Base-by-base conservation (phyloP, 2,329 filamentous ascomycete species). In the Tolypocladium amazonense region DNA sequence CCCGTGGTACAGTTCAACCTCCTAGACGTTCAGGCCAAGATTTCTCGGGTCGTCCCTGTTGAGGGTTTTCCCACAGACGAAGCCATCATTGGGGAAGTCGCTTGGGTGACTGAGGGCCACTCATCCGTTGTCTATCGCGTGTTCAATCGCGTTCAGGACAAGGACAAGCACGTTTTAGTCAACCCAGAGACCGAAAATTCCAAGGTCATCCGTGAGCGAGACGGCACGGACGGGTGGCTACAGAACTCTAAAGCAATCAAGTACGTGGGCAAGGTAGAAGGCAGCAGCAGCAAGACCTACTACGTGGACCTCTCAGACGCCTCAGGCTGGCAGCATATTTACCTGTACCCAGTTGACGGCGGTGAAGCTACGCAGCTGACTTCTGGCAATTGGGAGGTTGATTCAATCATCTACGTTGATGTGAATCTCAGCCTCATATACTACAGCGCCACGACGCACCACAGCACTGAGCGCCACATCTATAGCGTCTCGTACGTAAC, bases 281-380 rank as follows among this genome's bases (percentile, higher is more conserved):
- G 68, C 25, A 69, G 70, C 0, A 62, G 64, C 25, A 72, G 72
- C 45, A 67, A 70, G 3, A 67, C 70, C 1, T 87, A 85, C 70
- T 89, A 88, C 66, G 73, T 89, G 18, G 87, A 89, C 65, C 69
- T 88, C 3, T 88, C 85, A 0, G 87, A 89, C 59, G 79, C 83
- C 62, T 82, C 81, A 7, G 86, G 86, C 23, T 89, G 85, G 83
- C 80, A 88, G 80, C 87, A 89, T 66, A 73, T 89, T 54, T 89
- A 88, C 67, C 74, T 89, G 0, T 83, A 84, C 67, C 79, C 85
- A 0, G 77, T 87, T 23, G 71, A 79, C 18, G 82, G 82, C 1
- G 81, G 81, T 27, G 72, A 80, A 47, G 74, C 80, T 2, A 79
- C 81, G 3, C 75, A 83, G 2, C 76, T 89, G n/a, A 89, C 86